Evolutionary conservation across 345 rosid species (phyloP).

Genomic region (Xanthoceras sorbifolium): DNA sequence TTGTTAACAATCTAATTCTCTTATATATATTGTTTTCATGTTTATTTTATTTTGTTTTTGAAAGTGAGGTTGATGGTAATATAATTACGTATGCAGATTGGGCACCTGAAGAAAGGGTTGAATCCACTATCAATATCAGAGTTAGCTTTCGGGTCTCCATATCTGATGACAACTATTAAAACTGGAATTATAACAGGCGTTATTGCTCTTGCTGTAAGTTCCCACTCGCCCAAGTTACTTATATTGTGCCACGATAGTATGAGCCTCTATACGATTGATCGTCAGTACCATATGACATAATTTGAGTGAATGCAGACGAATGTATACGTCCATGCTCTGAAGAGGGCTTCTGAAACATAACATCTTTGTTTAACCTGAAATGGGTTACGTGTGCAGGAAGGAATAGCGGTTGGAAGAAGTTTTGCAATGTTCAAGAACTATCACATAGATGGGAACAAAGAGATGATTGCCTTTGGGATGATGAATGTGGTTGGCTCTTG

Average conservation of each 20-base stretch:
- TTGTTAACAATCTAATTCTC: background rate
- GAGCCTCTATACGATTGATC: background rate
- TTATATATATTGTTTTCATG: too few relatives aligned
- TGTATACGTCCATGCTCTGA: too few relatives aligned
- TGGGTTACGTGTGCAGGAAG: slow-evolving; percentile 59
- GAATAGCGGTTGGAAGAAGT: slow-evolving; percentile 91
- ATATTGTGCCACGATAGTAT: background rate
- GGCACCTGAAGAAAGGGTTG: slow-evolving; percentile 76
- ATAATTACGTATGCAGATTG: slow-evolving; percentile 55
- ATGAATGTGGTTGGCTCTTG: slow-evolving; percentile 94
- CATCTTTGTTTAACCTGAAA: background rate
- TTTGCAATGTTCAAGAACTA: slow-evolving; percentile 91
- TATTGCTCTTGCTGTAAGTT: slow-evolving; percentile 87
- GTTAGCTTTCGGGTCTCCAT: slow-evolving; percentile 66
- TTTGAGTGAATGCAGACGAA: too few relatives aligned
- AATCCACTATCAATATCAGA: slow-evolving; percentile 75
- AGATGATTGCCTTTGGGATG: slow-evolving; percentile 91
- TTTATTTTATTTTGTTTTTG: background rate
- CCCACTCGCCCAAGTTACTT: background rate
- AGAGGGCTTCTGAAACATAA: too few relatives aligned
- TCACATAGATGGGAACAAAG: slow-evolving; percentile 94
- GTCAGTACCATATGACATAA: too few relatives aligned
- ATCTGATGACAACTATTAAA: slow-evolving; percentile 59
- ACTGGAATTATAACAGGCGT: slow-evolving; percentile 83
- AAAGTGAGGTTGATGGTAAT: background rate